phyloP scores from a whole-genome alignment of 306 rosid genomes.

The Luffa acutangula region DNA sequence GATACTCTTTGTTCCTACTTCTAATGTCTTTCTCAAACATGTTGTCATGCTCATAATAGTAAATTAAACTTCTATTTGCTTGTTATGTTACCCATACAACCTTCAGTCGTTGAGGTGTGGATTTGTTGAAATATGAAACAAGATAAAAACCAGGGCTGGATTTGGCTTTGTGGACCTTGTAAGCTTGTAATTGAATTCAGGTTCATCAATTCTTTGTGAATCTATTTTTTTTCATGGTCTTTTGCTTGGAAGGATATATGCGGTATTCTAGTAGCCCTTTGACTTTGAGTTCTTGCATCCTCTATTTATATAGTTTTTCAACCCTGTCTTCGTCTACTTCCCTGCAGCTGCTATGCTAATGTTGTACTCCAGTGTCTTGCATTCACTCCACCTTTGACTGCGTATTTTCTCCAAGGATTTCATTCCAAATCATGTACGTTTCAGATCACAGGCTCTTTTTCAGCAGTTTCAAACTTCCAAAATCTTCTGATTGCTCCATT shows the following conservation, averaged over 20 bases:
- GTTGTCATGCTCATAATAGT: not conserved
- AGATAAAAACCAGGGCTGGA: not conserved
- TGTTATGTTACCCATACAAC: not conserved
- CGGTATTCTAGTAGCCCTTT: not conserved
- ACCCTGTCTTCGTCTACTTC: not conserved
- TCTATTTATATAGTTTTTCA: not conserved
- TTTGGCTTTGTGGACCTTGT: not conserved
- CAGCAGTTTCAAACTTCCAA: not conserved
- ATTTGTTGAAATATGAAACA: not conserved
- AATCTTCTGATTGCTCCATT: conserved; percentile 5
- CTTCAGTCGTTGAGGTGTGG: conserved; percentile 1
- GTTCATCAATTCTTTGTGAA: not conserved
- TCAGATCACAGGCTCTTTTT: conserved; percentile 6
- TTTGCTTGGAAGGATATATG: not conserved
- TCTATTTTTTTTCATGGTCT: not conserved
- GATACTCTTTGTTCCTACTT: not conserved
- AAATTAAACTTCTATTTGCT: not conserved
- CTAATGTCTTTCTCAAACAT: not conserved
- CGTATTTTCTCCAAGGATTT: conserved; percentile 80
- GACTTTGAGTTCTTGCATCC: not conserved
- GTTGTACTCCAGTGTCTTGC: conserved; percentile 92
- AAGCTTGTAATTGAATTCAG: not conserved
- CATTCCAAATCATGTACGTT: conserved; percentile 80
- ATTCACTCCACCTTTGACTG: conserved; percentile 86
- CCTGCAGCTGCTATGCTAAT: conserved; percentile 88